Evolutionary conservation across 176 grass and related monocot species (phyloP), one percentile per base, ranked within the genome.

Genomic region (Phyllostachys edulis): DNA sequence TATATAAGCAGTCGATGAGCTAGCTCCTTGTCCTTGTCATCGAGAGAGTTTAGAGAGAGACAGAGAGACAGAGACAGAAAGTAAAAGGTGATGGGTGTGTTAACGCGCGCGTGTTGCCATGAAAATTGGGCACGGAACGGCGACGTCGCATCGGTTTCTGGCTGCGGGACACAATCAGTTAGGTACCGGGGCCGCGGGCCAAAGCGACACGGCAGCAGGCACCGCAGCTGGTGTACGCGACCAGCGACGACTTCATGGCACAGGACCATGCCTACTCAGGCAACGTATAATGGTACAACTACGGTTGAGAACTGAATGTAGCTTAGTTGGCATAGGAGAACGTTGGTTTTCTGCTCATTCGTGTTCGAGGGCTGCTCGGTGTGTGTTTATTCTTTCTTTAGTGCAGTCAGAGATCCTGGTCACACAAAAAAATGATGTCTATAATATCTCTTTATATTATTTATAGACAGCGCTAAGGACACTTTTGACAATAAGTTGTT

Each of bases 131-230:
- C 13, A 84, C 70, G 75, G 27, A 73, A 79, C 49, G 81, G 66
- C 68, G 87, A 89, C 82, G 87, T 32, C 77, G 69, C 60, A 82
- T 61, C 80, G 66, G 39, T 40, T 23, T 21, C 13, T 21, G 39
- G 40, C 4, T 9, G 20, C 20, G 21, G 65, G 29, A 23, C 67
- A 44, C 9, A 39, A 2, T 44, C 67, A 4, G 45, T 70, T 83
- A 52, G 86, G 86, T 88, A 51, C 23, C 67, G 56, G 56, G 32
- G 62, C 51, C 84, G 20, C 68, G 55, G 75, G 38, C 20, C 36
- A 3, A 50, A 50, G 61, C 77, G 50, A 34, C 59, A 34, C 12
- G 44, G 44, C 27, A 24, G 40, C 40, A 41, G 6, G 40, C 40
- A 9, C 40, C 40, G 32, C 1, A 34, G 42, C 42, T 45, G 44